phyloP scores from a whole-genome alignment of 225 moss, liverwort and hornwort genomes.

The Bryum argenteum region DNA sequence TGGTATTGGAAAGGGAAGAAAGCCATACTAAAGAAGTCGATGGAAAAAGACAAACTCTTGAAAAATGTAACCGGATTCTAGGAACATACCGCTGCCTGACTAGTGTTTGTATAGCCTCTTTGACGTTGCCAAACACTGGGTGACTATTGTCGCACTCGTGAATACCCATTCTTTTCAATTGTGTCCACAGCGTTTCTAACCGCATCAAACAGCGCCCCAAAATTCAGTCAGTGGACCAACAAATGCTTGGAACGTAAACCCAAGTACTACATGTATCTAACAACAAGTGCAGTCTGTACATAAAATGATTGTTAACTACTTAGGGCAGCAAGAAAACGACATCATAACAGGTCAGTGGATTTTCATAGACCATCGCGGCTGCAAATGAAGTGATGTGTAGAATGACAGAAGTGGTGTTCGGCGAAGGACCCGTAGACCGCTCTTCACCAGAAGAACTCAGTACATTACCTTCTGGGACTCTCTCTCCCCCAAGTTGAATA shows the following conservation, averaged over 20 bases:
- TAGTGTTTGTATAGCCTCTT: slow-evolving; percentile 62
- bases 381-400: slow-evolving; percentile 7
- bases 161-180: slow-evolving; percentile 61
- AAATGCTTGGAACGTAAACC: slow-evolving; percentile 8
- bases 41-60: slow-evolving; percentile 15
- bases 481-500: slow-evolving; percentile 84
- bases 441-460: slow-evolving; percentile 11
- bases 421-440: background rate
- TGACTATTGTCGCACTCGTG: slow-evolving; percentile 70
- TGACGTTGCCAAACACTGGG: slow-evolving; percentile 80
- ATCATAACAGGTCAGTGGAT: slow-evolving; percentile 11
- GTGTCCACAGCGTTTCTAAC: slow-evolving; percentile 74
- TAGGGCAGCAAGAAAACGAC: slow-evolving; percentile 2
- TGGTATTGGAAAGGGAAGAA: slow-evolving; percentile 8
- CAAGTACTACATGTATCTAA: slow-evolving; percentile 16
- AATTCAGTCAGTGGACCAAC: slow-evolving; percentile 20
- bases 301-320: background rate
- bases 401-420: slow-evolving; percentile 13
- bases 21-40: slow-evolving; percentile 4
- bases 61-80: slow-evolving; percentile 16
- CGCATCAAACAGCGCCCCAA: slow-evolving; percentile 21
- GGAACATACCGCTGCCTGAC: slow-evolving; percentile 81
- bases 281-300: background rate
- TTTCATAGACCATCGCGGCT: slow-evolving; percentile 12
- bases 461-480: slow-evolving; percentile 77